Percentiles rank a stretch among this genome's conserved stretches.
These are phyloP conservation scores for Cystofilobasidium bisporidii DNA, from an alignment of 768 basidiomycete genomes.

Conservation along the genomic window DNA sequence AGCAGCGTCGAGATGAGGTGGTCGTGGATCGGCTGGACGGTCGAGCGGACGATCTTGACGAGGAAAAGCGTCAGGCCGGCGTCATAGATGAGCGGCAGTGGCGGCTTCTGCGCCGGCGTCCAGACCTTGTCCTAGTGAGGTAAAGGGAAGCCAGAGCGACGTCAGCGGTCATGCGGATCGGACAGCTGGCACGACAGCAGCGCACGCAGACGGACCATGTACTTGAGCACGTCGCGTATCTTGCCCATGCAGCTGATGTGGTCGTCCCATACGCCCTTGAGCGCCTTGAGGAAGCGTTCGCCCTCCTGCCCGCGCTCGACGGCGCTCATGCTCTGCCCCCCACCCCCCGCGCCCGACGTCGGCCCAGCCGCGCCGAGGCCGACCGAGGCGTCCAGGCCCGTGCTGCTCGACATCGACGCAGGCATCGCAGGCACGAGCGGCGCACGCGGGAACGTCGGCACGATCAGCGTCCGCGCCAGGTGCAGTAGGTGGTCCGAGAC, in stretches of 20 bases:
- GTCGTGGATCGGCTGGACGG: slow-evolving; percentile 60
- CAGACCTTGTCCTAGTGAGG: slow-evolving; percentile 80
- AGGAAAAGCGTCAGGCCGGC: slow-evolving; percentile 76
- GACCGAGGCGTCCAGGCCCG: neutral
- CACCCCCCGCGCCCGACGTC: neutral
- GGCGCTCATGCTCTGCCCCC: slow-evolving; percentile 32
- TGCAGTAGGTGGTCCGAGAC: slow-evolving; percentile 72
- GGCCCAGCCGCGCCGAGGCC: neutral
- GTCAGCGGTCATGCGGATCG: no score
- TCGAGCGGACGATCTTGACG: slow-evolving; percentile 51
- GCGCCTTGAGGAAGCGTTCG: slow-evolving; percentile 70
- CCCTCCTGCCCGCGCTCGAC: slow-evolving; percentile 71
- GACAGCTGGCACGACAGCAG: no score
- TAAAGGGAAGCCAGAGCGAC: no score
- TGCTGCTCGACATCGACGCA: neutral
- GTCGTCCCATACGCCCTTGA: slow-evolving; percentile 84
- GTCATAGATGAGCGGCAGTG: slow-evolving; percentile 67
- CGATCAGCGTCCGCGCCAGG: slow-evolving; percentile 63
- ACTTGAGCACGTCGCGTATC: slow-evolving; percentile 79
- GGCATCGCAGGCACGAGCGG: slow-evolving; percentile 5
- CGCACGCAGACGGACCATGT: slow-evolving; percentile 61
- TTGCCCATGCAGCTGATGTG: slow-evolving; percentile 81
- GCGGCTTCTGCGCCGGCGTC: slow-evolving; percentile 51
- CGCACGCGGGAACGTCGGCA: slow-evolving; percentile 63
- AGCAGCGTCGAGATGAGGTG: slow-evolving; percentile 75